phyloP scores from a whole-genome alignment of 805 yeast genomes.

The Candida maesae region DNA sequence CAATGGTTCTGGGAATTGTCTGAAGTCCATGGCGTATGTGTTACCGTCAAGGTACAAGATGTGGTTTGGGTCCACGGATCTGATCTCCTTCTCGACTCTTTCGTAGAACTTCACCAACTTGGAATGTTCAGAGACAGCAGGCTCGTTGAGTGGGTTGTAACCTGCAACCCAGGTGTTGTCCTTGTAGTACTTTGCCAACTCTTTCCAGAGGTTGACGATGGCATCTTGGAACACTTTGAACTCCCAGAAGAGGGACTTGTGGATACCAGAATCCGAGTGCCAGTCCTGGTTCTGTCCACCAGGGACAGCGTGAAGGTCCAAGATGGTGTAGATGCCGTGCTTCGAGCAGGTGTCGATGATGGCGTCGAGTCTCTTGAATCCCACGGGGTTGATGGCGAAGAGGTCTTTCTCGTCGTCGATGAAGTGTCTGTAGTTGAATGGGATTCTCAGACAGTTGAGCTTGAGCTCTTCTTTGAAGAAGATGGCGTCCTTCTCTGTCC shows the following conservation, averaged over 20 bases:
- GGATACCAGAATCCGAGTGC: constrained; percentile 47
- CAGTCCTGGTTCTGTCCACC: constrained; percentile 56
- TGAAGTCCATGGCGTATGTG: constrained; percentile 48
- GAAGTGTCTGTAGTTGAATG: constrained; percentile 50
- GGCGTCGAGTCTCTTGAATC: constrained; percentile 42
- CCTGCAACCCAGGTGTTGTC: constrained; percentile 50
- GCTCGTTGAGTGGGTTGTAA: constrained; percentile 52
- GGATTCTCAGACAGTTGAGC: constrained; percentile 46
- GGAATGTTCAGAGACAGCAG: constrained; percentile 41
- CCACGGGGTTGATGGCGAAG: constrained; percentile 39
- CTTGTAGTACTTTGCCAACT: constrained; percentile 42
- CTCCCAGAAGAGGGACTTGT: constrained; percentile 47
- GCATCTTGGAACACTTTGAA: constrained; percentile 46
- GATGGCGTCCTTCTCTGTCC: constrained; percentile 48
- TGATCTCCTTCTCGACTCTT: constrained; percentile 36
- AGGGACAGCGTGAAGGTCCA: constrained; percentile 47
- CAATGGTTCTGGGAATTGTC: constrained; percentile 40
- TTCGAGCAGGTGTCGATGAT: constrained; percentile 42
- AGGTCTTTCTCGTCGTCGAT: constrained; percentile 42
- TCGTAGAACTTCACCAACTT: constrained; percentile 38
- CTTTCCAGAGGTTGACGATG: constrained; percentile 41
- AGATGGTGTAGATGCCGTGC: constrained; percentile 44
- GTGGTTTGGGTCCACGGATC: constrained; percentile 45
- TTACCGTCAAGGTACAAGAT: constrained; percentile 47
- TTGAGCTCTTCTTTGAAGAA: constrained; percentile 38